A percentile compares a stretch with the other conserved stretches of the same genome.
phyloP scores from a whole-genome alignment of 148 eudicot species.

The Vaccinium corymbosum region DNA sequence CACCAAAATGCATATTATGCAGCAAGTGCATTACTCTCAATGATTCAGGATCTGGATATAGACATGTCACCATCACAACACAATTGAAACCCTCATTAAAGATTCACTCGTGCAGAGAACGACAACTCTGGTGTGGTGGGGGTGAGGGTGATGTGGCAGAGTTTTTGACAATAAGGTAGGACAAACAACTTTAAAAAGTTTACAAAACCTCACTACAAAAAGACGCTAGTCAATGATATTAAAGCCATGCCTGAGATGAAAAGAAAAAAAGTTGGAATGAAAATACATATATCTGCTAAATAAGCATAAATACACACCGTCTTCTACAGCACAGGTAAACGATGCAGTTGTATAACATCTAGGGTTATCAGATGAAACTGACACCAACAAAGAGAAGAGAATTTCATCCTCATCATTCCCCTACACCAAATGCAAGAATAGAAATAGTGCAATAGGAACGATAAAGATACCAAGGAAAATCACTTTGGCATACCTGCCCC shows the following conservation, averaged over 20 bases:
- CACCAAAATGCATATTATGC: conserved; percentile 3
- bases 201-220: background rate
- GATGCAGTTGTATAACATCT: background rate
- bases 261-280: background rate
- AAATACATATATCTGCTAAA: background rate
- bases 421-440: conserved; percentile 5
- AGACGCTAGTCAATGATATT: background rate
- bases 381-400: background rate
- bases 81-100: conserved; percentile 16
- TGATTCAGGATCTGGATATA: background rate
- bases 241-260: conserved; percentile 4
- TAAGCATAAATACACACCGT: background rate
- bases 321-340: background rate
- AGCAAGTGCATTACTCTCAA: background rate
- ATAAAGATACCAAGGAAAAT: background rate
- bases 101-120: background rate
- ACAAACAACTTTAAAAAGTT: background rate
- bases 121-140: background rate
- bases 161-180: background rate
- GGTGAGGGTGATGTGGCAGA: background rate
- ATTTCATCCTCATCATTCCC: conserved; percentile 3
- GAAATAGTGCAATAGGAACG: background rate
- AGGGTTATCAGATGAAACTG: background rate
- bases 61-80: conserved; percentile 14
- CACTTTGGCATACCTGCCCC: conserved; percentile 65